These are phyloP conservation scores for Phlebopus sp. DNA, from an alignment of 1,284 basidiomycete genomes.

Conservation along the genomic window DNA sequence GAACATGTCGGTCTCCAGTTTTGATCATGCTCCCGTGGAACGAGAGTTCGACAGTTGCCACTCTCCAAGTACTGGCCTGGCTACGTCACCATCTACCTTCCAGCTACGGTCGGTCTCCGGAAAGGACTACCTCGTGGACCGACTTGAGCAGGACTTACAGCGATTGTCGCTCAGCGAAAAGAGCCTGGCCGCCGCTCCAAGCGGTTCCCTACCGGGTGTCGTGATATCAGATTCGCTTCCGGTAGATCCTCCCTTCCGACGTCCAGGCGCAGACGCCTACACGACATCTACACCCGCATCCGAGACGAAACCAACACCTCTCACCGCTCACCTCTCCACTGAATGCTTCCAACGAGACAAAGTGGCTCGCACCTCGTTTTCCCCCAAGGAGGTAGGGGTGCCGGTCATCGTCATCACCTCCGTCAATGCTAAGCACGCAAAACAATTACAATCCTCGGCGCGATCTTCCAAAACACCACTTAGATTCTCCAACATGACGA, in stretches of 20 bases:
- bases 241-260: conserved; percentile 11
- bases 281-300: neutral
- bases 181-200: neutral
- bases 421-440: conserved; percentile 24
- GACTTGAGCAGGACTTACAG: conserved; percentile 19
- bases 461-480: conserved; percentile 16
- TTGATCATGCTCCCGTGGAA: neutral
- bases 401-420: conserved; percentile 28
- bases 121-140: conserved; percentile 22
- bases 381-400: conserved; percentile 6
- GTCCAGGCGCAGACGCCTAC: neutral
- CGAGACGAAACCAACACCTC: neutral
- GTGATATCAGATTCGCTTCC: too few relatives aligned
- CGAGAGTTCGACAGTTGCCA: neutral
- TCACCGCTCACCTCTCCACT: neutral
- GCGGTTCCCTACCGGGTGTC: neutral
- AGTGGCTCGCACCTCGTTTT: neutral
- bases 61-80: conserved; percentile 1
- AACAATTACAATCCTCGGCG: conserved; percentile 16
- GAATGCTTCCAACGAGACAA: neutral
- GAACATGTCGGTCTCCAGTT: conserved; percentile 8
- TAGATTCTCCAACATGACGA: conserved; percentile 8
- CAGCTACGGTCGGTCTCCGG: conserved; percentile 21
- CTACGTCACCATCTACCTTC: conserved; percentile 23
- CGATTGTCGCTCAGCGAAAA: conserved; percentile 18